Base-by-base conservation (phyloP, 352 stramenopile genomes). In the Phytophthora colocasiae region DNA sequence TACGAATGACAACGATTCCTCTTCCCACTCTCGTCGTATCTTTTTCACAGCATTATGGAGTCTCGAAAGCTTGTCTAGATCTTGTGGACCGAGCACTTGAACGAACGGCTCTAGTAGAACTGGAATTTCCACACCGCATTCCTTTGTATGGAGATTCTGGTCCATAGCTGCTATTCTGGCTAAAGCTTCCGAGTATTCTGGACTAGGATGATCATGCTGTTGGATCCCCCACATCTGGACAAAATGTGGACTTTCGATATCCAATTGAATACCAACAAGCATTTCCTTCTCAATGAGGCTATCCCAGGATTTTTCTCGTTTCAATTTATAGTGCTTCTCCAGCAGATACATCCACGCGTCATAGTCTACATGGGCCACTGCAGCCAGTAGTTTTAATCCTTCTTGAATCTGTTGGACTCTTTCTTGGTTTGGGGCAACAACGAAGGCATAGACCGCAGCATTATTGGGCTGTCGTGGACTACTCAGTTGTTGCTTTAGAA, bases 281-380 rank as follows among this genome's bases (percentile, higher is more conserved):
- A n/a, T 40, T n/a, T n/a, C 11, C 34, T 14, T 40, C 6, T 17
- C 12, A 12, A 11, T 34, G 27, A 2, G 8, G 0, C 1, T 11
- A 34, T 34, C 8, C 31, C 7, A 3, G 31, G 6, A 11, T 34
- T 34, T 57, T 19, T 62, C 60, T 5, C 60, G 32, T 39, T 58
- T 5, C 26, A 12, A 78, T 36, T 54, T 22, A 38, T 58, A 77
- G 31, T 50, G 27, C 8, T 64, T 43, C 4, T 57, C 24, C 17
- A 74, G 43, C 12, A 74, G 24, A 47, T 48, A 63, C 24, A 58
- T 69, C 65, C 70, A 78, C 26, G 54, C 40, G 0, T 26, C 29
- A 39, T 71, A 48, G 44, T 75, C 70, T 2, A 66, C 45, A 32
- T 26, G 40, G 7, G 61, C 60, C 4, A 75, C 61, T 9, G 72